Evolutionary conservation across 2,329 filamentous ascomycete species (phyloP).

Genomic region (Pochonia chlamydosporia): DNA sequence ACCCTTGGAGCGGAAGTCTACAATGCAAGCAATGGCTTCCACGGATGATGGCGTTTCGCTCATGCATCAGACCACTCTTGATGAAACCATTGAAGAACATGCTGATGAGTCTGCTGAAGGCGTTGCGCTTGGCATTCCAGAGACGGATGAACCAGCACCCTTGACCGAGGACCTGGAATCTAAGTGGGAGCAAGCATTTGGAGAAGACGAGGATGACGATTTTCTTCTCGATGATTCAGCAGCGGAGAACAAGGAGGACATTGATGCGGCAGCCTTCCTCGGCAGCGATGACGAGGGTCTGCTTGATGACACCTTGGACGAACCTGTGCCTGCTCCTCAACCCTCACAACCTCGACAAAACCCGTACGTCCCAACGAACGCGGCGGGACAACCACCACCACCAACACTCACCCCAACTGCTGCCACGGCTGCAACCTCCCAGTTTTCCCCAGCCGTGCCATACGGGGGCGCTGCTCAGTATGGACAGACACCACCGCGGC

Average conservation of each 20-base stretch:
- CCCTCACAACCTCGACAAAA: slow-evolving; percentile 12
- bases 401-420: slow-evolving; percentile 17
- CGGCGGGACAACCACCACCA: slow-evolving; percentile 13
- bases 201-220: slow-evolving; percentile 65
- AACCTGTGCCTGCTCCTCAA: slow-evolving; percentile 25
- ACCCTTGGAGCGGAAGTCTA: slow-evolving; percentile 61
- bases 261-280: slow-evolving; percentile 63
- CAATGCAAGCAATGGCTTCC: slow-evolving; percentile 56
- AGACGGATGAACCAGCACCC: slow-evolving; percentile 14
- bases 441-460: slow-evolving; percentile 17
- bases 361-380: slow-evolving; percentile 20
- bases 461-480: slow-evolving; percentile 27
- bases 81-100: slow-evolving; percentile 24
- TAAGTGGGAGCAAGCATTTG: slow-evolving; percentile 79
- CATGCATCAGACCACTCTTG: slow-evolving; percentile 23
- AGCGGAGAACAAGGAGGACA: slow-evolving; percentile 32
- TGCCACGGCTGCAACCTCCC: slow-evolving; percentile 7
- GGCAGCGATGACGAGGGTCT: slow-evolving; percentile 84
- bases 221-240: slow-evolving; percentile 54
- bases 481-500: slow-evolving; percentile 29
- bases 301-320: slow-evolving; percentile 59
- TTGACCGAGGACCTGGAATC: slow-evolving; percentile 63
- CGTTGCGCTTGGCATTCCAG: not conserved
- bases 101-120: slow-evolving; percentile 14
- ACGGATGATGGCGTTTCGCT: slow-evolving; percentile 29